These are phyloP conservation scores for Avicennia marina DNA, from an alignment of 257 asterid genomes.

Conservation along the genomic window DNA sequence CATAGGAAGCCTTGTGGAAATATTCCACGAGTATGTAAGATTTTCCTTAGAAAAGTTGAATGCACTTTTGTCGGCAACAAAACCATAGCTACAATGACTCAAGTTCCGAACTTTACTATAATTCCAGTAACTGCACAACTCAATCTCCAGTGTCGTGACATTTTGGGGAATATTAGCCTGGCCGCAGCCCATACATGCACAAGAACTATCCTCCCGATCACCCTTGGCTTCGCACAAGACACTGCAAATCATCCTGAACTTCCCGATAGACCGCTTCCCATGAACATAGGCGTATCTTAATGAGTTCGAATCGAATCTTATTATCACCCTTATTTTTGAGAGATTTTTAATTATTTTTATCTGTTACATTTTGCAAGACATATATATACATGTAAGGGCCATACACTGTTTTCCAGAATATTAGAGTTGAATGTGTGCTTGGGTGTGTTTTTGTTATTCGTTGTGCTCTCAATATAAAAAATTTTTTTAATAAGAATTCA, in stretches of 20 bases:
- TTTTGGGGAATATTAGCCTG: constrained; percentile 15
- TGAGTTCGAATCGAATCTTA: too few relatives aligned
- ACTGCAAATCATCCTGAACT: constrained; percentile 14
- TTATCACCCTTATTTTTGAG: too few relatives aligned
- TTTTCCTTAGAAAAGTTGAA: constrained; percentile 13
- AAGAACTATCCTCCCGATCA: not conserved
- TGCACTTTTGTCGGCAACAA: constrained; percentile 14
- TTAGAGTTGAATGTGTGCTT: too few relatives aligned
- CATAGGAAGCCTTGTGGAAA: constrained; percentile 12
- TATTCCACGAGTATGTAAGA: constrained; percentile 1
- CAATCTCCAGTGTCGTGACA: not conserved
- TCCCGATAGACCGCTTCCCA: not conserved
- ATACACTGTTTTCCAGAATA: too few relatives aligned
- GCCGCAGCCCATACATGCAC: not conserved
- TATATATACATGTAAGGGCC: too few relatives aligned
- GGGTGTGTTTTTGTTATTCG: too few relatives aligned
- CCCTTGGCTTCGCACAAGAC: not conserved
- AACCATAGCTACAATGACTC: constrained; percentile 21
- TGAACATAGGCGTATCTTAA: not conserved
- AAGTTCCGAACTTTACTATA: not conserved
- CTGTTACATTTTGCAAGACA: too few relatives aligned
- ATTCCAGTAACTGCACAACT: not conserved
- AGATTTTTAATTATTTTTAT: too few relatives aligned
- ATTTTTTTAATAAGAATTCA: too few relatives aligned
- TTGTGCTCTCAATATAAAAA: too few relatives aligned